Evolutionary conservation across 805 yeast species (phyloP).

Genomic region (Wickerhamomyces bovis): DNA sequence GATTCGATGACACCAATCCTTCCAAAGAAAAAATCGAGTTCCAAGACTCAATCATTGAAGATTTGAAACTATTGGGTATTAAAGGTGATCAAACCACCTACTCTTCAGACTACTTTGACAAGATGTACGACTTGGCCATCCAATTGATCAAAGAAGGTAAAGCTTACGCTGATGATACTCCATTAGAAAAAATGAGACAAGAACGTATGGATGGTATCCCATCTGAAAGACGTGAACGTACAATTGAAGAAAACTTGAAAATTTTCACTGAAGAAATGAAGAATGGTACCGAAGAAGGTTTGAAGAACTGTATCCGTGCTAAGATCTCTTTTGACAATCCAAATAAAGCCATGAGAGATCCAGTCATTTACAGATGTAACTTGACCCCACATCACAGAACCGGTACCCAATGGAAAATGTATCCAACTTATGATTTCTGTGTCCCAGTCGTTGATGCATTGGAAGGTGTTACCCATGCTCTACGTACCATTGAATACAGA

Average conservation of each 20-base stretch:
- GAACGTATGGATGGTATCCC: constrained; percentile 98
- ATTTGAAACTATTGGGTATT: constrained; percentile 82
- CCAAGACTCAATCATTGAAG: constrained; percentile 91
- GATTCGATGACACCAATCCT: constrained; percentile 98
- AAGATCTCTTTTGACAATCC: constrained; percentile 87
- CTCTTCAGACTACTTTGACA: constrained; percentile 89
- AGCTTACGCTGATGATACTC: constrained; percentile 97
- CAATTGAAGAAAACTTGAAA: constrained; percentile 85
- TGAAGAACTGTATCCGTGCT: constrained; percentile 91
- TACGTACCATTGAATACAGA: constrained; percentile 97
- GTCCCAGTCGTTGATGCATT: constrained; percentile 92
- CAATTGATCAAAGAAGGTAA: constrained; percentile 90
- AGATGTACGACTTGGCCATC: constrained; percentile 84
- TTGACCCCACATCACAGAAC: constrained; percentile 97
- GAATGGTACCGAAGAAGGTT: constrained; percentile 88
- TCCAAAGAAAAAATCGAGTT: constrained; percentile 93
- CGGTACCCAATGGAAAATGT: constrained; percentile 87
- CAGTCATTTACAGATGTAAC: constrained; percentile 96
- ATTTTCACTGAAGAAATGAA: constrained; percentile 90
- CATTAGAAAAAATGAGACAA: constrained; percentile 92
- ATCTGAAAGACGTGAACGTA: constrained; percentile 84
- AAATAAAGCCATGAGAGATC: constrained; percentile 96
- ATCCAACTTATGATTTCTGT: constrained; percentile 99
- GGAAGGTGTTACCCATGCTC: constrained; percentile 97
- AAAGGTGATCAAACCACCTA: constrained; percentile 84